Base-by-base conservation (phyloP, 2,329 filamentous ascomycete genomes). In the Talaromyces sp. region DNA sequence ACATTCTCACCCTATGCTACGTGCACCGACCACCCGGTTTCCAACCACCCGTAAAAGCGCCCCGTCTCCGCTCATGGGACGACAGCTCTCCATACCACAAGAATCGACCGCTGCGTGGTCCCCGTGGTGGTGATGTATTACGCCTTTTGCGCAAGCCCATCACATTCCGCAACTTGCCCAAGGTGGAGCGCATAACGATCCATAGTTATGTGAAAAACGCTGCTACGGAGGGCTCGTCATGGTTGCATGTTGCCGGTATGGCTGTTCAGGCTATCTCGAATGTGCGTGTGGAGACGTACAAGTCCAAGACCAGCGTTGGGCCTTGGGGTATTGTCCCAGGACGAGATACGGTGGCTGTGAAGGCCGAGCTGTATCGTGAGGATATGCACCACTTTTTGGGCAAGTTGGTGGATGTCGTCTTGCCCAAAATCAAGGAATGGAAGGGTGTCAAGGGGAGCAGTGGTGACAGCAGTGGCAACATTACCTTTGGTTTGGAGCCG, bases 341-440 rank as follows among this genome's bases (percentile, higher is more conserved):
- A 52, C 87, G 89, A 73, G 84, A 87, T 67, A 83, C 91, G 31
- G 75, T 78, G 58, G 86, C 91, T 64, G 86, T 90, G 68, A 97
- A 93, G 72, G 87, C 86, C 57, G 88, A 90, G 28, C 79, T 99
- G 66, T 82, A 83, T 62, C 92, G 91, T 33, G 89, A 95, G 74
- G 84, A 88, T 64, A 95, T 96, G 71, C 90, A 91, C 66, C 89
- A 97, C 75, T 97, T 99, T 75, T 74, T 99, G 50, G 90, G 93
- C 71, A 96, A 96, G 80, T 82, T 92, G 68, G 83, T 98, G 61
- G 92, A 96, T 73, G 82, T 98, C 8, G 93, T 99, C 5, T 83
- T 98, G 73, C 95, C 95, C 42, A 90, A 88, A 72, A 96, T 99
- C 78, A 99, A 98, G 82, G 95, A 99, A 69, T 99, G 92, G 90